Conservation (phyloP, 441 rosid species). For the Euphorbia corollata region DNA sequence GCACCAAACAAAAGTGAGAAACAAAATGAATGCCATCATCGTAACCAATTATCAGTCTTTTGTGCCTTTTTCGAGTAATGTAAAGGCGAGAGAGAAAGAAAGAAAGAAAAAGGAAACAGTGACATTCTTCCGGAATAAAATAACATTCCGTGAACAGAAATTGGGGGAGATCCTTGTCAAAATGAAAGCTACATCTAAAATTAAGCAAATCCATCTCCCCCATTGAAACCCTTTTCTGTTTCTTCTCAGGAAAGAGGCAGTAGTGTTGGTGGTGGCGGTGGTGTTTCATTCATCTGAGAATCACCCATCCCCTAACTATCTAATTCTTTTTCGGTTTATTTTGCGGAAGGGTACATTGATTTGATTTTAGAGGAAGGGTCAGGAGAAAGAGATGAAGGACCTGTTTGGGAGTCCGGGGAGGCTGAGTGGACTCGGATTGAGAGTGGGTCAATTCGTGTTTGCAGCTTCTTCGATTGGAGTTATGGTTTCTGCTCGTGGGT, state of each 20-base stretch:
- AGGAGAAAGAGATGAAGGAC: conserved; percentile 34
- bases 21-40: background rate
- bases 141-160: conserved; percentile 6
- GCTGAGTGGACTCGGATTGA: conserved; percentile 37
- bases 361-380: background rate
- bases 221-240: background rate
- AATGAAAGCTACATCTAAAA: conserved; percentile 10
- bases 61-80: background rate
- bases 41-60: background rate
- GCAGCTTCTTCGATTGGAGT: conserved; percentile 47
- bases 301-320: background rate
- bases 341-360: background rate
- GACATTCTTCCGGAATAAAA: conserved; percentile 2
- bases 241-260: conserved; percentile 4
- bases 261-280: no score
- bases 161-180: background rate
- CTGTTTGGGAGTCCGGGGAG: conserved; percentile 46
- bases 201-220: background rate
- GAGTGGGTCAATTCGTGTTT: conserved; percentile 40
- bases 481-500: conserved; percentile 40
- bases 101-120: background rate
- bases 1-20: background rate
- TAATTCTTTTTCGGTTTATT: background rate
- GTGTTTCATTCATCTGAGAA: background rate
- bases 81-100: background rate